Conservation (phyloP, 225 moss, liverwort and hornwort genomes). For the Bryum argenteum region DNA sequence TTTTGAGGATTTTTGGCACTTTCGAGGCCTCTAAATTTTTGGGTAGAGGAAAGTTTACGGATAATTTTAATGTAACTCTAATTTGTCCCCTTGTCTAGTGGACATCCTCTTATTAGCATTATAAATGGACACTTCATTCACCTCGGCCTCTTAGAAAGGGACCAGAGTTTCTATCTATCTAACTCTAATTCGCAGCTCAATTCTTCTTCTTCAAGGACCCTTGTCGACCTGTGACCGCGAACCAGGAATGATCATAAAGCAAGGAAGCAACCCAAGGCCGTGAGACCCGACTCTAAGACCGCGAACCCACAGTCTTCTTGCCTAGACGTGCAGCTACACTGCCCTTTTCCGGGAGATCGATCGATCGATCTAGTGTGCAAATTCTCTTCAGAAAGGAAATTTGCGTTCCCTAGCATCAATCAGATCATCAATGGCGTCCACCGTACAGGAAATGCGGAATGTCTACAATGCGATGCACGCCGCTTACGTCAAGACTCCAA, state of each 20-base stretch:
- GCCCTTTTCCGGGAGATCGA: not conserved
- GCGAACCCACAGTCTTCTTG: not conserved
- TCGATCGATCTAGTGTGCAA: not conserved
- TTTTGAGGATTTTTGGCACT: no score
- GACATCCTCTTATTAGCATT: no score
- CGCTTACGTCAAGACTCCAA: constrained; percentile 78
- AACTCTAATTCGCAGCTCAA: no score
- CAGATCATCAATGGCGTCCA: constrained; percentile 57
- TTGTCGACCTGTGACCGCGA: not conserved
- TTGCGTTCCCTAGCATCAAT: not conserved
- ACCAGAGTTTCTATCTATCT: no score
- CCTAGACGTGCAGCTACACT: not conserved
- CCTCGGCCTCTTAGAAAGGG: no score
- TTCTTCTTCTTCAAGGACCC: not conserved
- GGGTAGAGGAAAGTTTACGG: no score
- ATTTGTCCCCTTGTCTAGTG: no score
- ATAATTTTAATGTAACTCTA: no score
- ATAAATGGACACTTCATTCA: no score
- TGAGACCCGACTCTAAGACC: constrained; percentile 1
- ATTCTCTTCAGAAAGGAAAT: not conserved
- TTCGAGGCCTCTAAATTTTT: no score
- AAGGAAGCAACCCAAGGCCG: not conserved
- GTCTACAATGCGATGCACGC: constrained; percentile 63
- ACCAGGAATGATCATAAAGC: not conserved
- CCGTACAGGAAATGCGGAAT: constrained; percentile 67